Percentiles rank a stretch among this genome's conserved stretches.
phyloP scores from a whole-genome alignment of 352 stramenopile genomes.

The Phytopythium litorale region DNA sequence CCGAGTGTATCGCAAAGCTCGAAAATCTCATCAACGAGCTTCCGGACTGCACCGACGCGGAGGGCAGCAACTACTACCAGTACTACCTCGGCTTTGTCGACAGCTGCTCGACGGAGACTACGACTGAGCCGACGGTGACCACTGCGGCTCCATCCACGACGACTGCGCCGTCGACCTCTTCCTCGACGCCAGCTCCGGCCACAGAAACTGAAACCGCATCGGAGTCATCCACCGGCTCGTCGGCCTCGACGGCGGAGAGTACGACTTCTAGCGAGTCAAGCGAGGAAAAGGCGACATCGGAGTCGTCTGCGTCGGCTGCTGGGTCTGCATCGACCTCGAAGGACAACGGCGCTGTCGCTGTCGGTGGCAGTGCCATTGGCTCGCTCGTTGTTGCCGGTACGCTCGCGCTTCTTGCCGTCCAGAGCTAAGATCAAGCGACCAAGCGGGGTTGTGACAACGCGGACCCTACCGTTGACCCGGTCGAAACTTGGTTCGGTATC shows the following conservation, averaged over 20 bases:
- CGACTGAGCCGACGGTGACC: neutral
- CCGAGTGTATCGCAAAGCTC: too few relatives aligned
- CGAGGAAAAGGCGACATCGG: neutral
- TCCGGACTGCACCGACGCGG: too few relatives aligned
- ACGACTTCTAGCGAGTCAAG: neutral
- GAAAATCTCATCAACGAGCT: too few relatives aligned
- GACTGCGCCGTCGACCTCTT: neutral
- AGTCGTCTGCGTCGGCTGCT: neutral
- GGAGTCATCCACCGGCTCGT: neutral
- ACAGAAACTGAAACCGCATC: neutral
- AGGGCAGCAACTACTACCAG: too few relatives aligned
- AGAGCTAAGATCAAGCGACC: neutral
- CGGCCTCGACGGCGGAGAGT: neutral
- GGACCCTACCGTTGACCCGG: too few relatives aligned
- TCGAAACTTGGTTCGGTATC: too few relatives aligned
- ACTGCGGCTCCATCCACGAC: neutral
- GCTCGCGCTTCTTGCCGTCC: neutral
- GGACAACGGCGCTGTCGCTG: neutral
- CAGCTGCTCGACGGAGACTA: neutral
- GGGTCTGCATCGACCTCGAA: neutral
- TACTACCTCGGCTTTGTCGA: too few relatives aligned
- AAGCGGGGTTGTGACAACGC: too few relatives aligned
- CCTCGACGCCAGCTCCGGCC: too few relatives aligned
- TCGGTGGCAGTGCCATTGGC: neutral
- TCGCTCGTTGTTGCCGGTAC: neutral